A percentile compares a stretch with the other conserved stretches of the same genome.
Evolutionary conservation across 495 filamentous ascomycete genomes (phyloP).

Genomic region (Podospora didyma): DNA sequence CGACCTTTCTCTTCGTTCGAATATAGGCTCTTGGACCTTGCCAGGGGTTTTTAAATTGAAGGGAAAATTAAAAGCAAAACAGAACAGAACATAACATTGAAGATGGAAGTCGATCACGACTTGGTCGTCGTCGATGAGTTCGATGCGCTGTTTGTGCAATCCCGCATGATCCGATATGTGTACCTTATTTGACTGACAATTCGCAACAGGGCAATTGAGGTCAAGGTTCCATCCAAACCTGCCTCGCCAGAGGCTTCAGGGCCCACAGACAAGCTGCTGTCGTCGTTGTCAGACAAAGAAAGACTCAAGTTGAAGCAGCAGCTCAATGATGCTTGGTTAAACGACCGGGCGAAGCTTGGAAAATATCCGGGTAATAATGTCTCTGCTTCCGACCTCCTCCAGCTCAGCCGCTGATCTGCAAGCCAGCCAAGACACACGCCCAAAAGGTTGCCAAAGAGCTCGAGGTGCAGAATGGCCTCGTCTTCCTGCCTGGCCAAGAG

Average conservation of each 20-base stretch:
- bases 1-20: too few relatives aligned
- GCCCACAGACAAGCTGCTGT: neutral
- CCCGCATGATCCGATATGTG: neutral
- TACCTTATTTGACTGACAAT: neutral
- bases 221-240: slow-evolving; percentile 11
- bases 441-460: slow-evolving; percentile 66
- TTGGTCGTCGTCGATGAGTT: slow-evolving; percentile 43
- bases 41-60: too few relatives aligned
- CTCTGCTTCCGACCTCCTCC: neutral
- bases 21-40: too few relatives aligned
- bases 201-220: slow-evolving; percentile 8
- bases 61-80: too few relatives aligned
- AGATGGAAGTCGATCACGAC: slow-evolving; percentile 26
- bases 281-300: neutral
- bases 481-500: slow-evolving; percentile 54
- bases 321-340: slow-evolving; percentile 11
- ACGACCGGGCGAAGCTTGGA: slow-evolving; percentile 12
- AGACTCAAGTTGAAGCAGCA: neutral
- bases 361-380: slow-evolving; percentile 24
- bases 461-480: slow-evolving; percentile 55
- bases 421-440: slow-evolving; percentile 74
- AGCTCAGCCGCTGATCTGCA: neutral
- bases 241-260: neutral
- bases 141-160: slow-evolving; percentile 38
- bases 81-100: neutral